phyloP scores from a whole-genome alignment of 2,329 filamentous ascomycete species.

The Apiospora hydei region DNA sequence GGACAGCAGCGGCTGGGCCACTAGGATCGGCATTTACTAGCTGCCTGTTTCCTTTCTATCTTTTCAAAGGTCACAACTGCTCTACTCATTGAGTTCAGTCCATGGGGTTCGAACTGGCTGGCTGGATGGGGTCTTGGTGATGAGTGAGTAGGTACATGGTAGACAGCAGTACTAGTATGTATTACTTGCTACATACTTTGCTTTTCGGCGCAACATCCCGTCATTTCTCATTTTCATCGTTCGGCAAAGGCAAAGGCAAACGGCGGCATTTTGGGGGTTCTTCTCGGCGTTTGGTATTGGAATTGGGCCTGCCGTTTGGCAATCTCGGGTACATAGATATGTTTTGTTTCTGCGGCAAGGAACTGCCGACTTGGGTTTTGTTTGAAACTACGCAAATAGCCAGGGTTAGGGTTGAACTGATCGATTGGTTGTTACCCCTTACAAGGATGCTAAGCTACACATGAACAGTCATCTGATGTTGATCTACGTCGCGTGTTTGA shows the following conservation, averaged over 20 bases:
- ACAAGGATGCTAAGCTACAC: not conserved
- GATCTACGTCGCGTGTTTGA: not conserved
- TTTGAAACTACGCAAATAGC: not conserved
- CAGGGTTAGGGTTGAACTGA: not conserved
- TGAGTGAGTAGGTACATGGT: not conserved
- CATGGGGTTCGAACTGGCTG: not conserved
- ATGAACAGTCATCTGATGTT: not conserved
- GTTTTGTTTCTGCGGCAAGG: not conserved
- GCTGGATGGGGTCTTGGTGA: not conserved
- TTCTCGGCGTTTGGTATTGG: not conserved
- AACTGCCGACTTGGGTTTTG: not conserved
- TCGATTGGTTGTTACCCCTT: not conserved
- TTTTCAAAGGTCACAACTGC: no score
- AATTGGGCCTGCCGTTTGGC: not conserved
- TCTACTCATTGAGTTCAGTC: no score
- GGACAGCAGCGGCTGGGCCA: constrained; percentile 71
- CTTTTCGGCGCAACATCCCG: not conserved
- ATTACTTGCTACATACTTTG: no score
- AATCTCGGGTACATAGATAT: not conserved
- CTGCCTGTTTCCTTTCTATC: no score
- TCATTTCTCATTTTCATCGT: no score
- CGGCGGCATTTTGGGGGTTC: constrained; percentile 26
- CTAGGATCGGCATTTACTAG: constrained; percentile 78
- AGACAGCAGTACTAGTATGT: no score
- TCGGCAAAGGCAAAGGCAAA: constrained; percentile 16